Evolutionary conservation across 192 early-diverging fungal genomes (phyloP).

Genomic region (Helicostylum pulchrum): DNA sequence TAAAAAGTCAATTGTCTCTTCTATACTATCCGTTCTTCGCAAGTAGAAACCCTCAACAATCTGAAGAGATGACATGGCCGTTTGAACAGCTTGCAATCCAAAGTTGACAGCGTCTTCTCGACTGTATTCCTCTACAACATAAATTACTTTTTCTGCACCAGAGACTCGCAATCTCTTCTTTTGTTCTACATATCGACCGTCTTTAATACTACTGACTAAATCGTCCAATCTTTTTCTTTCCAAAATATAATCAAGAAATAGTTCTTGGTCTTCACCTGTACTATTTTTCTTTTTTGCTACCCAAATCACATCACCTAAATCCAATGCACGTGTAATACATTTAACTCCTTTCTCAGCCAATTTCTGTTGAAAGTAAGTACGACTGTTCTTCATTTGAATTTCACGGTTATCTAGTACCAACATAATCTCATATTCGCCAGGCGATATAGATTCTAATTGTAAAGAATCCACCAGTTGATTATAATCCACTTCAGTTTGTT

Average conservation of each 20-base stretch:
- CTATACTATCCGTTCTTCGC: slow-evolving; percentile 68
- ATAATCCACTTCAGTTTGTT: neutral
- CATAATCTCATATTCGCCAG: slow-evolving; percentile 57
- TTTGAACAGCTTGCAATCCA: slow-evolving; percentile 60
- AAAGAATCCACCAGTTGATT: neutral
- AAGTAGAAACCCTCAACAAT: slow-evolving; percentile 80
- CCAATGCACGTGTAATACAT: slow-evolving; percentile 58
- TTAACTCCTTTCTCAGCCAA: slow-evolving; percentile 58
- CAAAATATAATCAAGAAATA: slow-evolving; percentile 81
- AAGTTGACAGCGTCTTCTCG: slow-evolving; percentile 58
- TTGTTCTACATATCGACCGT: slow-evolving; percentile 91
- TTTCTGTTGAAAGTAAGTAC: slow-evolving; percentile 68
- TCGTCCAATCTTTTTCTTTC: slow-evolving; percentile 97
- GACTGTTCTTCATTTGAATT: slow-evolving; percentile 61
- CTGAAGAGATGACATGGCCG: slow-evolving; percentile 74
- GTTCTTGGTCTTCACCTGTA: slow-evolving; percentile 45
- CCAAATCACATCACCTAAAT: slow-evolving; percentile 90
- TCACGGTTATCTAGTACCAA: slow-evolving; percentile 85
- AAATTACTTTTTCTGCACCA: slow-evolving; percentile 74
- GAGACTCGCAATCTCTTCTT: slow-evolving; percentile 77
- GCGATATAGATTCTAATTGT: neutral
- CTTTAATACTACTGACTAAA: slow-evolving; percentile 85
- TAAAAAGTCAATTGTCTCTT: slow-evolving; percentile 82
- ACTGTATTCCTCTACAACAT: slow-evolving; percentile 83
- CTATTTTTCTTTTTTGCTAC: slow-evolving; percentile 52